Percentiles rank a stretch among this genome's conserved stretches.
These are phyloP conservation scores for Combretum micranthum DNA, from an alignment of 345 rosid genomes.

Conservation along the genomic window DNA sequence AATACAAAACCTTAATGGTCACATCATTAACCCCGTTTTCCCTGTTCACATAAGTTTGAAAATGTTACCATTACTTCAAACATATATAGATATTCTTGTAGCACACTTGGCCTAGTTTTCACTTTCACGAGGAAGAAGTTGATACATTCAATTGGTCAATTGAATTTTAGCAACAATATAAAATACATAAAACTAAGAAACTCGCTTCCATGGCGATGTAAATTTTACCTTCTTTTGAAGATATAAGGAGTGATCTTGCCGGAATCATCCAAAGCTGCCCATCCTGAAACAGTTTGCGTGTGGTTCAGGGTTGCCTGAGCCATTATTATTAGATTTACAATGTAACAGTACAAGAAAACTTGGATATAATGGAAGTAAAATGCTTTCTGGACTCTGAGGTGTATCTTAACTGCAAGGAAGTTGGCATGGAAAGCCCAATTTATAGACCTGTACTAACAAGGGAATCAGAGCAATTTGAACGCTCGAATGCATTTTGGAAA, in stretches of 20 bases:
- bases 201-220: background rate
- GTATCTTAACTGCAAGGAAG: too few species aligned
- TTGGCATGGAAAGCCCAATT: too few species aligned
- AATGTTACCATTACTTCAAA: background rate
- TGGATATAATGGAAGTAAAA: too few species aligned
- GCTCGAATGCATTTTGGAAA: too few species aligned
- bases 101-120: background rate
- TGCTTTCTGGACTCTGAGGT: too few species aligned
- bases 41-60: constrained; percentile 25
- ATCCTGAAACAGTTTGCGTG: constrained; percentile 44
- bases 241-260: constrained; percentile 38
- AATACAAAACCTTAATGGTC: constrained; percentile 55
- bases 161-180: background rate
- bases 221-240: constrained; percentile 44
- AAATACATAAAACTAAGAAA: background rate
- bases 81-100: background rate
- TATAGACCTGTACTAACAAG: too few species aligned
- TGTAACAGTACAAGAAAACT: too few species aligned
- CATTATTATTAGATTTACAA: constrained; percentile 14
- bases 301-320: constrained; percentile 45
- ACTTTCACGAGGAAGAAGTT: background rate
- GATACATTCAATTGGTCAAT: too few species aligned
- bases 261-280: constrained; percentile 53
- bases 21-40: constrained; percentile 68
- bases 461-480: too few species aligned